Conservation (phyloP, 2,329 filamentous ascomycete species). For the Mariannaea sp. region DNA sequence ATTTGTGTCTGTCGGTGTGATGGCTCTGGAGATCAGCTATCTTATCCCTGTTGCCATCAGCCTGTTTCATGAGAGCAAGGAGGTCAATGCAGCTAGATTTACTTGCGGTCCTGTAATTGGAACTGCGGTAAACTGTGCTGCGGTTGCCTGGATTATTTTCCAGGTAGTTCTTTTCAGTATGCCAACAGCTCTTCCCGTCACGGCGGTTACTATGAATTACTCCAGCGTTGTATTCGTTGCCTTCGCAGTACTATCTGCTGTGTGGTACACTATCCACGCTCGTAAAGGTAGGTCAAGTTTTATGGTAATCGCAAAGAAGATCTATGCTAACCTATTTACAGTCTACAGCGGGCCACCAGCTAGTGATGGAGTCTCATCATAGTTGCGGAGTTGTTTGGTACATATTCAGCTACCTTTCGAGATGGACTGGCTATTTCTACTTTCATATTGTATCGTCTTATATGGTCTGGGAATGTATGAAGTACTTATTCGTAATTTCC, state of each 20-base stretch:
- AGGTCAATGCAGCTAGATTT: conserved; percentile 65
- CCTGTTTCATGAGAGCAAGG: conserved; percentile 65
- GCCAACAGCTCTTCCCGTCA: conserved; percentile 64
- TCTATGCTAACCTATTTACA: no score
- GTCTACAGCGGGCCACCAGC: no score
- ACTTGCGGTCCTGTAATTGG: conserved; percentile 70
- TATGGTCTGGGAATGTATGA: no score
- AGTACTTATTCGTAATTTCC: no score
- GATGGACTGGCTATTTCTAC: no score
- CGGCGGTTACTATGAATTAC: conserved; percentile 65
- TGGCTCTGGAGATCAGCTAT: conserved; percentile 75
- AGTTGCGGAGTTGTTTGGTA: no score
- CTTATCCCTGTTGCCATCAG: conserved; percentile 74
- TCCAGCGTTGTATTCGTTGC: conserved; percentile 66
- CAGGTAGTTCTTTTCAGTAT: conserved; percentile 75
- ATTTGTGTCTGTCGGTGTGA: conserved; percentile 78
- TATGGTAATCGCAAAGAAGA: no score
- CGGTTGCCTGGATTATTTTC: conserved; percentile 69
- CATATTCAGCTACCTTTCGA: no score
- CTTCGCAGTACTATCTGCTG: conserved; percentile 45
- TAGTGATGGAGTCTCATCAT: no score
- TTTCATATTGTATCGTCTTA: no score
- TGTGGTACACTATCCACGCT: background rate
- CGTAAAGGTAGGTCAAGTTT: no score
- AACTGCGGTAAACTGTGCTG: conserved; percentile 66